phyloP scores from a whole-genome alignment of 306 rosid species.

The Cicer arietinum region DNA sequence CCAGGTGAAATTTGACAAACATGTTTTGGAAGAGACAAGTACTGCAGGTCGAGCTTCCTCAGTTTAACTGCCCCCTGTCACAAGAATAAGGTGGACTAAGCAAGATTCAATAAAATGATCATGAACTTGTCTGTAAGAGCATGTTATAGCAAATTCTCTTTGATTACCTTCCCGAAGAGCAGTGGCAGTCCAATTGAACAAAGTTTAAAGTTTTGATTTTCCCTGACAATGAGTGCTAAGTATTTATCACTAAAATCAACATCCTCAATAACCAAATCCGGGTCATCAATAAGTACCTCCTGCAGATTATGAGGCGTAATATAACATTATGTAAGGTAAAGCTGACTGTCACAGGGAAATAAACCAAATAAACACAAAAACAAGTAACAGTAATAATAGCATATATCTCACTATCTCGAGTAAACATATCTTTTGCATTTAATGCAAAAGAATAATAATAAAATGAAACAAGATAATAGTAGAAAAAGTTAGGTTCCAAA shows the following conservation, averaged over 20 bases:
- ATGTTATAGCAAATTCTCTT: slow-evolving; percentile 41
- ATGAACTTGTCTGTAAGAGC: slow-evolving; percentile 34
- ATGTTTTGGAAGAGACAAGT: slow-evolving; percentile 76
- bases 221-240: slow-evolving; percentile 73
- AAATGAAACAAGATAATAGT: neutral
- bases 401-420: slow-evolving; percentile 27
- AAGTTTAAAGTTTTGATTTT: slow-evolving; percentile 65
- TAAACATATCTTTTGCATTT: neutral
- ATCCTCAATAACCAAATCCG: slow-evolving; percentile 66
- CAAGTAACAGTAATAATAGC: neutral
- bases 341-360: slow-evolving; percentile 23
- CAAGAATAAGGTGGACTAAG: slow-evolving; percentile 43
- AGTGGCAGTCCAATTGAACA: slow-evolving; percentile 79
- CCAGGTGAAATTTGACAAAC: slow-evolving; percentile 90
- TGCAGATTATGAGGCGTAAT: slow-evolving; percentile 49
- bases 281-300: slow-evolving; percentile 65
- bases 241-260: slow-evolving; percentile 78
- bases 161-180: slow-evolving; percentile 69
- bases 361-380: slow-evolving; percentile 26
- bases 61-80: slow-evolving; percentile 64
- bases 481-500: slow-evolving; percentile 33
- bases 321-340: slow-evolving; percentile 29
- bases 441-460: slow-evolving; percentile 3
- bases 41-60: slow-evolving; percentile 66
- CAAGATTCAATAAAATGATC: slow-evolving; percentile 31